A percentile compares a stretch with the other conserved stretches of the same genome.
Conservation (phyloP, 768 basidiomycete genomes). For the Strobilomyces confusus region DNA sequence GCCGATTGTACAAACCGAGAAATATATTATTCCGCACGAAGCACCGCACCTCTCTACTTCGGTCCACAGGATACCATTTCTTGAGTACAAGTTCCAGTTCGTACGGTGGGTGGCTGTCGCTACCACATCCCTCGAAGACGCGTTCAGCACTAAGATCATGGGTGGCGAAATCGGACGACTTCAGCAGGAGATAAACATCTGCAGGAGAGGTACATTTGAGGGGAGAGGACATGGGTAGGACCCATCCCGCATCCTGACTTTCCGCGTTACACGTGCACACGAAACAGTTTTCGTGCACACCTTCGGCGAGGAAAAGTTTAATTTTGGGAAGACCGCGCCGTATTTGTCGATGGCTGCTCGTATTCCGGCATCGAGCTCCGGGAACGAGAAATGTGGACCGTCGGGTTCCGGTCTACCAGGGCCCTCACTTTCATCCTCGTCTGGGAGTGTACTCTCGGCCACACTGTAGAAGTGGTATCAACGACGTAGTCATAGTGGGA, state of each 20-base stretch:
- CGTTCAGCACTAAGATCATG: constrained; percentile 63
- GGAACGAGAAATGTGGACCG: constrained; percentile 58
- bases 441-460: constrained; percentile 53
- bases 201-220: constrained; percentile 84
- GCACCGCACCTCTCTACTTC: constrained; percentile 83
- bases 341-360: constrained; percentile 60
- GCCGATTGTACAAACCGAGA: constrained; percentile 49
- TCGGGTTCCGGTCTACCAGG: constrained; percentile 37
- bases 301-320: constrained; percentile 94
- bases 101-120: constrained; percentile 35
- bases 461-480: constrained; percentile 36
- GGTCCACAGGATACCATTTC: constrained; percentile 87
- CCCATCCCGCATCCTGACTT: constrained; percentile 84
- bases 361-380: constrained; percentile 75
- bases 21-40: constrained; percentile 74
- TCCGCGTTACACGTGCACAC: not conserved
- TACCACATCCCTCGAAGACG: constrained; percentile 67
- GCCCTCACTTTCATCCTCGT: constrained; percentile 43
- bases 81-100: constrained; percentile 81
- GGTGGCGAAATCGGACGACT: constrained; percentile 85
- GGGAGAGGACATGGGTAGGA: constrained; percentile 78
- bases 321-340: constrained; percentile 89
- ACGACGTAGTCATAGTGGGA: not conserved
- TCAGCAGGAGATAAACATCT: constrained; percentile 88
- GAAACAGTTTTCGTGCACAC: constrained; percentile 36